Percentiles rank a stretch among this genome's conserved stretches.
Evolutionary conservation across 176 grass and related monocot genomes (phyloP).

Genomic region (Ensete glaucum): DNA sequence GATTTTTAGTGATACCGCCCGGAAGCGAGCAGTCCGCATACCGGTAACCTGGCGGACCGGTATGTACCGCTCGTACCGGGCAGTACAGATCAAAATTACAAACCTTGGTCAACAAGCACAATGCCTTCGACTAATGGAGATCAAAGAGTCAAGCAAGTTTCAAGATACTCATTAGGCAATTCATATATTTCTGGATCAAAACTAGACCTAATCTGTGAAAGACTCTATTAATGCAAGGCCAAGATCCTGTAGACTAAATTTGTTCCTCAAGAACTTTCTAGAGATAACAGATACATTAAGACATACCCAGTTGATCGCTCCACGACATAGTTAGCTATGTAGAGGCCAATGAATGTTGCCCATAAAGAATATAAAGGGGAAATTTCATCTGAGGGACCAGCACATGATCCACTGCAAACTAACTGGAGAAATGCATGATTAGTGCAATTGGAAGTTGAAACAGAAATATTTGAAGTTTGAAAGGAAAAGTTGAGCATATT

Average conservation of each 20-base stretch:
- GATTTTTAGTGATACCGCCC: no score
- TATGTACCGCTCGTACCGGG: no score
- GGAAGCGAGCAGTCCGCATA: no score
- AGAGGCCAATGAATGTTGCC: conserved; percentile 87
- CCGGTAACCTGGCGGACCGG: no score
- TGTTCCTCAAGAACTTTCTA: conserved; percentile 6
- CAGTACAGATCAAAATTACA: no score
- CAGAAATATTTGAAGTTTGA: conserved; percentile 7
- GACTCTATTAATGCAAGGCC: neutral
- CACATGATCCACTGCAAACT: conserved; percentile 92
- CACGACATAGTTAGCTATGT: conserved; percentile 91
- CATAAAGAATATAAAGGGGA: conserved; percentile 88
- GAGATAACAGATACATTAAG: conserved; percentile 10
- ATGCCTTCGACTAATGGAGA: neutral
- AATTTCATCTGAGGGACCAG: conserved; percentile 82
- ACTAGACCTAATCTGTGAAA: neutral
- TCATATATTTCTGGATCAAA: neutral
- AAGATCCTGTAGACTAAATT: neutral
- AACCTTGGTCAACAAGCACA: neutral
- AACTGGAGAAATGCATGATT: conserved; percentile 62
- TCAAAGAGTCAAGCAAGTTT: neutral
- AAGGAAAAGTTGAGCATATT: conserved; percentile 10
- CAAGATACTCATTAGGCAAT: neutral
- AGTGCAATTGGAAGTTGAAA: conserved; percentile 17
- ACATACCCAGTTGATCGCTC: conserved; percentile 85